Percentiles rank a stretch among this genome's conserved stretches.
phyloP scores from a whole-genome alignment of 129 eudicot genomes.

The Solidago caesia region DNA sequence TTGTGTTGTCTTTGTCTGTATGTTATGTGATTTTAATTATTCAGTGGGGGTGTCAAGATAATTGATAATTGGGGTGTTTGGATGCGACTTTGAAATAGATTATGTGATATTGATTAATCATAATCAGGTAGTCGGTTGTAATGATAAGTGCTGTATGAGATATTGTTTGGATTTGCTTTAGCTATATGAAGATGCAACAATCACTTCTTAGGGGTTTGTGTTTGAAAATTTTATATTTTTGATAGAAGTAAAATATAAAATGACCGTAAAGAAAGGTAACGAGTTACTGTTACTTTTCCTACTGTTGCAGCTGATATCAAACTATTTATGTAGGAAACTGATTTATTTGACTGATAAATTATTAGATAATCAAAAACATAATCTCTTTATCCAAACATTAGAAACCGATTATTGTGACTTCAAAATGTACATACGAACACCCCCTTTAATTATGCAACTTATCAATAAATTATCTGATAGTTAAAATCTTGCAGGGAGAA shows the following conservation, averaged over 20 bases:
- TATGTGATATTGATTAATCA: too few relatives aligned
- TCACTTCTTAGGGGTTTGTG: too few relatives aligned
- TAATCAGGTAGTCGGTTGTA: too few relatives aligned
- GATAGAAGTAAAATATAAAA: not conserved
- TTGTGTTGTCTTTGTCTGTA: not conserved
- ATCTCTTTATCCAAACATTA: not conserved
- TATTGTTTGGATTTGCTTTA: too few relatives aligned
- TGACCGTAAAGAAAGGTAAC: not conserved
- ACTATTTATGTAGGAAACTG: not conserved
- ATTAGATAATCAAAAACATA: not conserved
- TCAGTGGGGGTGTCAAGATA: not conserved
- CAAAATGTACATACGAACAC: not conserved
- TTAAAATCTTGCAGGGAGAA: constrained; percentile 66
- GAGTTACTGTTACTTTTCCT: not conserved
- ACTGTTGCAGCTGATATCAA: constrained; percentile 6
- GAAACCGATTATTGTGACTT: not conserved
- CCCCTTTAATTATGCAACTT: not conserved
- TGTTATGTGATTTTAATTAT: not conserved
- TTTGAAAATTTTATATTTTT: too few relatives aligned
- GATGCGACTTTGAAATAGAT: too few relatives aligned
- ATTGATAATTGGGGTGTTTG: too few relatives aligned
- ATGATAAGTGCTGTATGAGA: too few relatives aligned
- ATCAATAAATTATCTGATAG: not conserved
- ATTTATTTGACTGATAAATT: too few relatives aligned
- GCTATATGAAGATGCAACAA: too few relatives aligned